Evolutionary conservation across 768 basidiomycete genomes (phyloP).

Genomic region (Suillus weaverae): DNA sequence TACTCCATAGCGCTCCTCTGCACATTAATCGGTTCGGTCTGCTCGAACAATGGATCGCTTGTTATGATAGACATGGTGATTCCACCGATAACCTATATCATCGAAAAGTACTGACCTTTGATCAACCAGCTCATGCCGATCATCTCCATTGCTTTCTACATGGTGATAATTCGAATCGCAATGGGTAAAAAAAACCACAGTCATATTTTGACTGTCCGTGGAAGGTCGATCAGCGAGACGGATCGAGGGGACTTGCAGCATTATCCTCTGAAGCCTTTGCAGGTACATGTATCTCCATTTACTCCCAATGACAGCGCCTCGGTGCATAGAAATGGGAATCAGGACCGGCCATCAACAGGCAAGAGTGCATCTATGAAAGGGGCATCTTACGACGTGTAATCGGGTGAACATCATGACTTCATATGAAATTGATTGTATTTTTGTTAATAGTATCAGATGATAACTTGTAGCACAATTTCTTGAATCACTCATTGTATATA

Average conservation of each 20-base stretch:
- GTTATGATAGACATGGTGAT: too few relatives aligned
- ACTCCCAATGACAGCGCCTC: background rate
- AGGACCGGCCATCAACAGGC: background rate
- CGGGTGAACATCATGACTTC: background rate
- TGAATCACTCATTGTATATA: background rate
- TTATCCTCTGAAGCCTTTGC: constrained; percentile 5
- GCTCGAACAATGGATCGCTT: constrained; percentile 19
- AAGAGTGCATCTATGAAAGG: background rate
- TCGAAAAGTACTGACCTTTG: too few relatives aligned
- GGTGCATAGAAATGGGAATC: background rate
- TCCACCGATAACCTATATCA: too few relatives aligned
- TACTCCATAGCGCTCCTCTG: constrained; percentile 37
- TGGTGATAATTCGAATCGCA: too few relatives aligned
- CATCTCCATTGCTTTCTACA: too few relatives aligned
- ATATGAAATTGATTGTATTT: background rate
- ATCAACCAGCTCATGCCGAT: too few relatives aligned
- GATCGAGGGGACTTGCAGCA: background rate
- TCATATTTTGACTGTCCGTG: background rate
- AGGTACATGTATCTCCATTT: constrained; percentile 7
- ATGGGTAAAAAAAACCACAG: background rate
- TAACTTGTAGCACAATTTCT: background rate
- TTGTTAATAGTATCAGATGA: background rate
- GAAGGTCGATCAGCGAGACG: background rate
- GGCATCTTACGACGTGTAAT: background rate
- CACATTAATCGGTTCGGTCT: constrained; percentile 31